phyloP scores from a whole-genome alignment of 2,329 filamentous ascomycete species.

The Myriangium duriaei region DNA sequence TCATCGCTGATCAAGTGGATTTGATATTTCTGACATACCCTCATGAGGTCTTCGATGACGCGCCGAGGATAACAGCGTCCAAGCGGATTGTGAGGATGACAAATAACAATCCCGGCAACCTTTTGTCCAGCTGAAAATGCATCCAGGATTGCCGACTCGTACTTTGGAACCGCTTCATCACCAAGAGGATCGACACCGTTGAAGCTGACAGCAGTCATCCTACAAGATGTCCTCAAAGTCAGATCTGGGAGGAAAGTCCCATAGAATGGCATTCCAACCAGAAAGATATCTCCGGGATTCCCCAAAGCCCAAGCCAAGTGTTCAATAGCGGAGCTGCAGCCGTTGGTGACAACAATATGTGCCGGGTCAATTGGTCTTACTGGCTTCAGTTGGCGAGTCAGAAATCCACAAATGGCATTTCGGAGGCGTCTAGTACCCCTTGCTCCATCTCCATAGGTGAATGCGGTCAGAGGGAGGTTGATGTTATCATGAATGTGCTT shows the following conservation, averaged over 20 bases:
- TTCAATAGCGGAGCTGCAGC: slow-evolving; percentile 30
- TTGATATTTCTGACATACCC: slow-evolving; percentile 19
- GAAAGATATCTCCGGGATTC: slow-evolving; percentile 33
- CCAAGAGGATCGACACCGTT: slow-evolving; percentile 27
- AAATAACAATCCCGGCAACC: slow-evolving; percentile 30
- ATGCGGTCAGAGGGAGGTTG: too few relatives aligned
- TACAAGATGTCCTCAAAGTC: slow-evolving; percentile 26
- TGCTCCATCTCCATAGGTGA: slow-evolving; percentile 31
- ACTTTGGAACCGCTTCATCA: slow-evolving; percentile 21
- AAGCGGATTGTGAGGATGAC: slow-evolving; percentile 35
- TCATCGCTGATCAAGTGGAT: slow-evolving; percentile 26
- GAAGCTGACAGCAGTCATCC: slow-evolving; percentile 25
- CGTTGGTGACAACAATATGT: slow-evolving; percentile 30
- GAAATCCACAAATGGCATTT: slow-evolving; percentile 27
- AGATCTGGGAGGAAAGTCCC: slow-evolving; percentile 36
- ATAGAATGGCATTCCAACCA: slow-evolving; percentile 36
- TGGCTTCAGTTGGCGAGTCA: slow-evolving; percentile 31
- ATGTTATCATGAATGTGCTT: too few relatives aligned
- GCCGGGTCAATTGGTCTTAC: slow-evolving; percentile 22
- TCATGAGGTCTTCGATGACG: slow-evolving; percentile 16
- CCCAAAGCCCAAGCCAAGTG: slow-evolving; percentile 32
- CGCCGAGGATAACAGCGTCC: slow-evolving; percentile 19
- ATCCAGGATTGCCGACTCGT: slow-evolving; percentile 26
- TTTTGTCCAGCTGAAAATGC: slow-evolving; percentile 23
- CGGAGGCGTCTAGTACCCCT: slow-evolving; percentile 30